A percentile compares a stretch with the other conserved stretches of the same genome.
Conservation (phyloP, 345 rosid species). For the Eucalyptus decipiens region DNA sequence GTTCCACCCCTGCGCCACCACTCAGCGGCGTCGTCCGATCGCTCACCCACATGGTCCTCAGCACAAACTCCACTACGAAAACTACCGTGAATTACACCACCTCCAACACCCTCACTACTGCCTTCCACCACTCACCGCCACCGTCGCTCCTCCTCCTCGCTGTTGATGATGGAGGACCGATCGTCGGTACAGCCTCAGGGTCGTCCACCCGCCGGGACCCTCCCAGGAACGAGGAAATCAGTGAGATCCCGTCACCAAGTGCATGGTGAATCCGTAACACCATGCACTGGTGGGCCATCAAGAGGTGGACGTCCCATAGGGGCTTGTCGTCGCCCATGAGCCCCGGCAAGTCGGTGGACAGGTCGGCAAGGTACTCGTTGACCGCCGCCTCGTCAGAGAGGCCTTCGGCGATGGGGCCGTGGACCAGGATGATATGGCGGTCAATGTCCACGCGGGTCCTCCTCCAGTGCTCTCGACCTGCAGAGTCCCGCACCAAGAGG, state of each 20-base stretch:
- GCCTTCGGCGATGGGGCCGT: not conserved
- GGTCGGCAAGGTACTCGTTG: slow-evolving; percentile 33
- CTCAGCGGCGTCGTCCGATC: slow-evolving; percentile 25
- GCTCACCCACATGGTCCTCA: slow-evolving; percentile 17
- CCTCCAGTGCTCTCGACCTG: slow-evolving; percentile 39
- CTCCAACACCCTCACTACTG: not conserved
- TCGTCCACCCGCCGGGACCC: slow-evolving; percentile 21
- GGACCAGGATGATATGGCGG: slow-evolving; percentile 13
- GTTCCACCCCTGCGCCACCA: slow-evolving; percentile 58
- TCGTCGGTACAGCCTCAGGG: slow-evolving; percentile 8
- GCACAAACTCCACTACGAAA: slow-evolving; percentile 11
- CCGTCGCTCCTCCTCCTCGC: not conserved
- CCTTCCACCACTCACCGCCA: not conserved
- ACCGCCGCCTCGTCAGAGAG: not conserved
- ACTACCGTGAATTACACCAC: slow-evolving; percentile 24
- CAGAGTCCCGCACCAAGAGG: slow-evolving; percentile 27
- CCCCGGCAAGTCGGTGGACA: slow-evolving; percentile 16
- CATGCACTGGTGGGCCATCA: slow-evolving; percentile 12
- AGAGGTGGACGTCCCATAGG: slow-evolving; percentile 44
- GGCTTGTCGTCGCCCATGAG: slow-evolving; percentile 34
- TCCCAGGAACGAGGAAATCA: slow-evolving; percentile 41
- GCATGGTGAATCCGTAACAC: slow-evolving; percentile 48
- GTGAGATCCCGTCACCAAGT: slow-evolving; percentile 46
- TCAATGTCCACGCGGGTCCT: slow-evolving; percentile 27
- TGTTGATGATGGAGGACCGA: not conserved